phyloP scores from a whole-genome alignment of 2,329 filamentous ascomycete species.

The Diaporthe destruens region DNA sequence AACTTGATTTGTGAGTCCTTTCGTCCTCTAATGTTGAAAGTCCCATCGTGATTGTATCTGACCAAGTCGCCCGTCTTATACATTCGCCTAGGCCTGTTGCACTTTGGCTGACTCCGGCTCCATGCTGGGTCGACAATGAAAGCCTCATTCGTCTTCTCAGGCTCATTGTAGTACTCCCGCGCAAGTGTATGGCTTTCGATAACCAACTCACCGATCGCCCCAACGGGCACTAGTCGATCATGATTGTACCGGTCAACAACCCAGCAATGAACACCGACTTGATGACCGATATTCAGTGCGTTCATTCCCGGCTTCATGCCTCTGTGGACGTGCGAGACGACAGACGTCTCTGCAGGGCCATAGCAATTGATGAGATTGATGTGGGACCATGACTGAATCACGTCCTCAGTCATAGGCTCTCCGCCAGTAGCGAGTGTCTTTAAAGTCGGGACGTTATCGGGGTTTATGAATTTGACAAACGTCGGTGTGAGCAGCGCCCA shows the following conservation, averaged over 20 bases:
- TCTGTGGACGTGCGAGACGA: slow-evolving; percentile 20
- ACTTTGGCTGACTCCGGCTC: neutral
- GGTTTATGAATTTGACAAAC: slow-evolving; percentile 44
- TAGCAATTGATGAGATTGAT: slow-evolving; percentile 43
- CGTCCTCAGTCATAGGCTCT: slow-evolving; percentile 42
- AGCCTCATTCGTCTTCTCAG: slow-evolving; percentile 37
- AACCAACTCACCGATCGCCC: slow-evolving; percentile 49
- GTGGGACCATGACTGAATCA: slow-evolving; percentile 40
- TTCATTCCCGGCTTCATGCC: neutral
- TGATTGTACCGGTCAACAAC: slow-evolving; percentile 44
- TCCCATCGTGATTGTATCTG: slow-evolving; percentile 48
- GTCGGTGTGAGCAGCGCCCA: slow-evolving; percentile 46
- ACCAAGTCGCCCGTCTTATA: slow-evolving; percentile 54
- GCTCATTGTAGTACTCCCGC: slow-evolving; percentile 38
- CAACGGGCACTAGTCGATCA: slow-evolving; percentile 45
- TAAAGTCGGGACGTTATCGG: slow-evolving; percentile 40
- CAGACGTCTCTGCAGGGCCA: slow-evolving; percentile 42
- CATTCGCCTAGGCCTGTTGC: slow-evolving; percentile 41
- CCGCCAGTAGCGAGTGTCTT: slow-evolving; percentile 43
- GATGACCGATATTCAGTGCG: slow-evolving; percentile 10
- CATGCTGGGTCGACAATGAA: slow-evolving; percentile 35
- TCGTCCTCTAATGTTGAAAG: slow-evolving; percentile 55
- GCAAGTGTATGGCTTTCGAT: slow-evolving; percentile 58
- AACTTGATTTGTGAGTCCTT: slow-evolving; percentile 65
- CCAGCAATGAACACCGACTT: slow-evolving; percentile 35